Base-by-base conservation (phyloP, 495 filamentous ascomycete genomes). In the Pyrenula massariospora region DNA sequence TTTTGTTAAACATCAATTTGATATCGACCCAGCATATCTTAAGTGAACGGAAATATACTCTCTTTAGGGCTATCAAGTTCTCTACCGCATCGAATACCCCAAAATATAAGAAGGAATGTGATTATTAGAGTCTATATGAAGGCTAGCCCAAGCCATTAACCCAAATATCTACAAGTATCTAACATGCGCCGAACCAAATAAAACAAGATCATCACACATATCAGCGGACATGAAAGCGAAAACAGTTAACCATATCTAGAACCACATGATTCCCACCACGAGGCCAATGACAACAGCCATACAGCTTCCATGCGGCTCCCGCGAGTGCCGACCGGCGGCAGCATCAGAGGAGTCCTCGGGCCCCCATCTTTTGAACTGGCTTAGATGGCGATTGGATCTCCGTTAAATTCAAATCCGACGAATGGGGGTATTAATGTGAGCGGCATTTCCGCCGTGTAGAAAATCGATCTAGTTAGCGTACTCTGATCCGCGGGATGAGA, bases 281-380 rank as follows among this genome's bases (percentile, higher is more conserved):
- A 74, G 55, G 22, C 68, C 70, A 23, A 74, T 70, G 22, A 74
- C 68, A 50, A 74, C 66, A 25, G 72, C 72, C 72, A 74, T 74
- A 22, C 69, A 72, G 53, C 70, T 74, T 10, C 70, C 69, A 22
- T 63, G 68, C 23, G 68, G 57, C 24, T 69, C 63, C 15, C 63
- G 57, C n/a, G 72, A 58, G 25, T 66, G 60, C 48, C 52, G 63
- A 25, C 65, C 59, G 53, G 63, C 55, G 23, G 55, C 70, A 50
- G 63, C 60, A 53, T 63, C 66, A 21, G 65, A 63, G 24, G 65
- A 57, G 52, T 69, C 31, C 31, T 42, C 31, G 31, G 58, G 51
- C 63, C 65, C 24, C 54, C 57, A 54, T 61, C 47, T 3, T 56
- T 56, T 15, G 36, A 19, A 36, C 51, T 20, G 24, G 48, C 15